These are phyloP conservation scores for Millerago galiae DNA, from an alignment of 805 yeast genomes.

Conservation along the genomic window DNA sequence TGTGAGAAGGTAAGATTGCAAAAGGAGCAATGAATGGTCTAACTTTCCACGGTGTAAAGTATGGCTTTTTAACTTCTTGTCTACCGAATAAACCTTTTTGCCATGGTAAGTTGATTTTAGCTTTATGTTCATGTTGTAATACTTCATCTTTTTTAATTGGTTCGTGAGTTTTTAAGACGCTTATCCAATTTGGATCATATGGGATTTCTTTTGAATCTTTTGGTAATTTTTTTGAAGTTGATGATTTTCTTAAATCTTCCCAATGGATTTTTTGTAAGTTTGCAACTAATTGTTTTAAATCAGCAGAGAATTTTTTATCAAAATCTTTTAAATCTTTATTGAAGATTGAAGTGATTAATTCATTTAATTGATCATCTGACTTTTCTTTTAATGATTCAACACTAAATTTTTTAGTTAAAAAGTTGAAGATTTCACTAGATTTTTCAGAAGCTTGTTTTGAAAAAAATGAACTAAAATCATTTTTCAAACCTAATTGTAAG, in stretches of 20 bases:
- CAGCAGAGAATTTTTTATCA: constrained; percentile 25
- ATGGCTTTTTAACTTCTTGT: constrained; percentile 66
- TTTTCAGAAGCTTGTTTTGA: constrained; percentile 19
- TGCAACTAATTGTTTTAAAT: constrained; percentile 19
- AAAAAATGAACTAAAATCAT: constrained; percentile 9
- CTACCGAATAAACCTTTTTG: constrained; percentile 78
- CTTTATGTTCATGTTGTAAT: constrained; percentile 42
- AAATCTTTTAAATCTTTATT: constrained; percentile 22
- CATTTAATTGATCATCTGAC: constrained; percentile 7
- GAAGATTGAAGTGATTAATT: constrained; percentile 4
- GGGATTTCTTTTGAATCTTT: constrained; percentile 26
- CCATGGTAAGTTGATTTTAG: constrained; percentile 69
- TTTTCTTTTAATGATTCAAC: constrained; percentile 12
- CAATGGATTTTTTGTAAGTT: constrained; percentile 18
- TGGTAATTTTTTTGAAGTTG: constrained; percentile 25
- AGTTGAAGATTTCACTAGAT: constrained; percentile 18
- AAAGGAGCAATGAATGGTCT: constrained; percentile 90
- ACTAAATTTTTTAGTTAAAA: constrained; percentile 11
- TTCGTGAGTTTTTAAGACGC: constrained; percentile 35
- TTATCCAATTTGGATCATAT: constrained; percentile 47
- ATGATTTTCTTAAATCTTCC: constrained; percentile 25
- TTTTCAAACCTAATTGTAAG: constrained; percentile 12
- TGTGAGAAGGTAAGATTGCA: constrained; percentile 86
- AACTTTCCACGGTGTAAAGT: constrained; percentile 96
- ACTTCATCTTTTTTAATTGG: constrained; percentile 40